Evolutionary conservation across 2,329 filamentous ascomycete genomes (phyloP).

Genomic region (Fusarium hainanense): DNA sequence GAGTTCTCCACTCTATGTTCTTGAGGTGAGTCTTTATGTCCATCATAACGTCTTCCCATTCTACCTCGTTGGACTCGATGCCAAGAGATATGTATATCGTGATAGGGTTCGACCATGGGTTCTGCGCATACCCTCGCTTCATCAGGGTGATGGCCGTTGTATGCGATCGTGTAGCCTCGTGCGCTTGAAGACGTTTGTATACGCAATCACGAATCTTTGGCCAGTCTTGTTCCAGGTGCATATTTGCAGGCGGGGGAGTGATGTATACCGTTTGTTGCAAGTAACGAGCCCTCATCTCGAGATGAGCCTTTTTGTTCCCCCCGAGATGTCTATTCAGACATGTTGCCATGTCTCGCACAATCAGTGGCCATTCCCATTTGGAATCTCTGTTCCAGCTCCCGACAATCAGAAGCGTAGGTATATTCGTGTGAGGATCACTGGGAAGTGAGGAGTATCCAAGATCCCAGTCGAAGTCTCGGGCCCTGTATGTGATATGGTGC

Average conservation of each 20-base stretch:
- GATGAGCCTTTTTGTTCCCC: background rate
- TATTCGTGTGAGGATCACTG: background rate
- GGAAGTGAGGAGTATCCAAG: background rate
- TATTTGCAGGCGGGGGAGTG: background rate
- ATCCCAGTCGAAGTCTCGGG: background rate
- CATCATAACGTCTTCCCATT: background rate
- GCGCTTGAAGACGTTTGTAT: background rate
- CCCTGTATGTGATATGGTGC: background rate
- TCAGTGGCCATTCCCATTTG: background rate
- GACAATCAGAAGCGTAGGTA: background rate
- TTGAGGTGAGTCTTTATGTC: background rate
- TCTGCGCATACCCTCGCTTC: background rate
- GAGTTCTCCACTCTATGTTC: background rate
- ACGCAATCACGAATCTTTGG: background rate
- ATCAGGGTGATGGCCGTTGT: background rate
- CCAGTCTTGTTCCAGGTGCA: background rate
- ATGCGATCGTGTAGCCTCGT: background rate
- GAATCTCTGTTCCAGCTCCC: background rate
- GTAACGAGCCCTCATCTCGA: background rate
- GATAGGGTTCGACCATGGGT: background rate
- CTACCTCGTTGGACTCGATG: background rate
- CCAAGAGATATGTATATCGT: conserved; percentile 2
- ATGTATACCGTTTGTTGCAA: background rate
- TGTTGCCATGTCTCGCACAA: background rate
- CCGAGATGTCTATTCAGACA: background rate